Evolutionary conservation across 2,329 filamentous ascomycete species (phyloP).

Genomic region (Shiraia sp.): DNA sequence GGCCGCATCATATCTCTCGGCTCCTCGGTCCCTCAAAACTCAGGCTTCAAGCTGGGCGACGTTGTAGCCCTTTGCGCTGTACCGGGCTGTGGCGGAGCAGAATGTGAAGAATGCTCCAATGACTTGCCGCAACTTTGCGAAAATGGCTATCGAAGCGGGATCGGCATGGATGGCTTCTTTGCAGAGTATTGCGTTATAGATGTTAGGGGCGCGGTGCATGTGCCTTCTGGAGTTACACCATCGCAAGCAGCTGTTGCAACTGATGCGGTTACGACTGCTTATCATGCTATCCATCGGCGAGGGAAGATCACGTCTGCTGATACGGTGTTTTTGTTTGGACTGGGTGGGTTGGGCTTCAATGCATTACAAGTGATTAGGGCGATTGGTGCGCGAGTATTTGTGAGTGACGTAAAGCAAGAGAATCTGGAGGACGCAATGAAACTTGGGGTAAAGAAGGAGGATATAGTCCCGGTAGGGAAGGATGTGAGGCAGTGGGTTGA

Average conservation of each 20-base stretch:
- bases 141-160: conserved; percentile 17
- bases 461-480: conserved; percentile 19
- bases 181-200: conserved; percentile 19
- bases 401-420: conserved; percentile 27
- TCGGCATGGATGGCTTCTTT: conserved; percentile 23
- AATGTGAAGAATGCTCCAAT: conserved; percentile 18
- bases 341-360: conserved; percentile 27
- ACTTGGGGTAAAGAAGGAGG: conserved; percentile 14
- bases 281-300: conserved; percentile 24
- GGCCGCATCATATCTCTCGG: conserved; percentile 17
- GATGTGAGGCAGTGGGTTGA: conserved; percentile 18
- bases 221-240: conserved; percentile 18
- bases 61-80: conserved; percentile 20
- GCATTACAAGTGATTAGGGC: conserved; percentile 22
- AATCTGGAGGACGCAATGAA: conserved; percentile 21
- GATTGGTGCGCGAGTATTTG: conserved; percentile 21
- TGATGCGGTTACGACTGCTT: conserved; percentile 26
- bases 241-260: conserved; percentile 24
- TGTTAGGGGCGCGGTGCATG: conserved; percentile 16
- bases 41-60: conserved; percentile 16
- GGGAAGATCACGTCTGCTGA: conserved; percentile 14
- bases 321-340: conserved; percentile 24
- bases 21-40: conserved; percentile 3
- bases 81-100: conserved; percentile 16
- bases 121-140: conserved; percentile 19